phyloP scores from a whole-genome alignment of 345 rosid genomes.

The Bruguiera gymnorhiza region DNA sequence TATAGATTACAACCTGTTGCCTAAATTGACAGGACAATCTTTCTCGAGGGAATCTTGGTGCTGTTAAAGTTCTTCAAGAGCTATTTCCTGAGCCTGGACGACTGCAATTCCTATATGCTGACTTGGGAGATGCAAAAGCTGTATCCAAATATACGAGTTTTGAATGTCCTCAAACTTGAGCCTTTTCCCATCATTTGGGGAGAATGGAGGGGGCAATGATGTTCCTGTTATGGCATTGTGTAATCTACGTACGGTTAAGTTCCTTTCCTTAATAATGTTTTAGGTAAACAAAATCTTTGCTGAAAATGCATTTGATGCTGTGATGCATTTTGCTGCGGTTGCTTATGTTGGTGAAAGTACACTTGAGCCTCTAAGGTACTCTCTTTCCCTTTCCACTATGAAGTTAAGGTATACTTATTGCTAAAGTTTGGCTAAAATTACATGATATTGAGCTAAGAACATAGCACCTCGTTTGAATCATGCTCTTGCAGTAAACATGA shows the following conservation, averaged over 20 bases:
- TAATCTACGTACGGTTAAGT: not conserved
- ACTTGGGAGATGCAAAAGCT: conserved; percentile 83
- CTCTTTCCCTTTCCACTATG: no score
- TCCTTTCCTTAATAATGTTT: conserved; percentile 34
- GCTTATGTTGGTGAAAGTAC: conserved; percentile 99
- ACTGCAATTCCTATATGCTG: conserved; percentile 90
- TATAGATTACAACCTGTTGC: not conserved
- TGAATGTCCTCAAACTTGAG: no score
- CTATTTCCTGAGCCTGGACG: conserved; percentile 88
- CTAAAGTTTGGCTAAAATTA: no score
- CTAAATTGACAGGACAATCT: conserved; percentile 69
- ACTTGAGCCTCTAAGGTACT: conserved; percentile 54
- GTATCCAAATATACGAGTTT: conserved; percentile 38
- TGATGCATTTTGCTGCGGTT: conserved; percentile 98
- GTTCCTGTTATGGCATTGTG: conserved; percentile 13
- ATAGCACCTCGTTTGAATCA: no score
- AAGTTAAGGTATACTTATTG: no score
- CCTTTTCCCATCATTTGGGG: not conserved
- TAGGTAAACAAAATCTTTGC: conserved; percentile 85
- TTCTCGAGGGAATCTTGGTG: conserved; percentile 93
- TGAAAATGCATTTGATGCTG: conserved; percentile 94
- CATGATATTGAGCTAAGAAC: no score
- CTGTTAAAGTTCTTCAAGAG: conserved; percentile 72
- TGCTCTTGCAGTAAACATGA: no score
- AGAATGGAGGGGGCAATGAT: not conserved